These are phyloP conservation scores for Candida bentonensis DNA, from an alignment of 805 yeast species.

Conservation along the genomic window DNA sequence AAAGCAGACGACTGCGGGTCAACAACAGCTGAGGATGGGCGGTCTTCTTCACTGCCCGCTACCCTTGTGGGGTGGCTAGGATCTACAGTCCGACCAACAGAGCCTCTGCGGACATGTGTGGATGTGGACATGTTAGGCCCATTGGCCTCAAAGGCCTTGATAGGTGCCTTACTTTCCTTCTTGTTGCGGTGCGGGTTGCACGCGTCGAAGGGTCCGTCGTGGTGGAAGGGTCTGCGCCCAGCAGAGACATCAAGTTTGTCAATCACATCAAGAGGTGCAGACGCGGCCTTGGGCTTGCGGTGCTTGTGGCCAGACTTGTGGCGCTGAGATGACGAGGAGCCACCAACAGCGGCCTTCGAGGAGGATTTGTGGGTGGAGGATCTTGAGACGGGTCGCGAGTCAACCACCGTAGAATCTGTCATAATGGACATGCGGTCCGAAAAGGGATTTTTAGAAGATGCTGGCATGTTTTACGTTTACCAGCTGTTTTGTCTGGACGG, in stretches of 20 bases:
- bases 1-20: not conserved
- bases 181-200: conserved; percentile 94
- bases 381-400: no score
- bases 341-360: no score
- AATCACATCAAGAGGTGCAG: conserved; percentile 66
- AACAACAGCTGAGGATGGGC: not conserved
- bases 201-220: conserved; percentile 98
- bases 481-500: no score
- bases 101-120: conserved; percentile 51
- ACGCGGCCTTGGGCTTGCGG: conserved; percentile 27
- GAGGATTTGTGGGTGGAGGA: no score
- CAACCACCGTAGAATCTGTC: not conserved
- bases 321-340: not conserved
- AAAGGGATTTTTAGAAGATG: no score
- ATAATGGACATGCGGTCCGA: not conserved
- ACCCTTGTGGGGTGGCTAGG: not conserved
- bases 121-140: conserved; percentile 69
- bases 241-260: conserved; percentile 96
- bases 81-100: conserved; percentile 31
- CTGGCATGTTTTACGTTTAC: no score
- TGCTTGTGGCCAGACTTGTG: conserved; percentile 4
- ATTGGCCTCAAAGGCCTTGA: conserved; percentile 86
- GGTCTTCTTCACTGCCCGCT: not conserved
- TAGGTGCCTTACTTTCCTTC: conserved; percentile 54
- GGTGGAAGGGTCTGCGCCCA: conserved; percentile 89